Evolutionary conservation across 2,329 filamentous ascomycete species (phyloP).

Genomic region (Aureobasidium sp.): DNA sequence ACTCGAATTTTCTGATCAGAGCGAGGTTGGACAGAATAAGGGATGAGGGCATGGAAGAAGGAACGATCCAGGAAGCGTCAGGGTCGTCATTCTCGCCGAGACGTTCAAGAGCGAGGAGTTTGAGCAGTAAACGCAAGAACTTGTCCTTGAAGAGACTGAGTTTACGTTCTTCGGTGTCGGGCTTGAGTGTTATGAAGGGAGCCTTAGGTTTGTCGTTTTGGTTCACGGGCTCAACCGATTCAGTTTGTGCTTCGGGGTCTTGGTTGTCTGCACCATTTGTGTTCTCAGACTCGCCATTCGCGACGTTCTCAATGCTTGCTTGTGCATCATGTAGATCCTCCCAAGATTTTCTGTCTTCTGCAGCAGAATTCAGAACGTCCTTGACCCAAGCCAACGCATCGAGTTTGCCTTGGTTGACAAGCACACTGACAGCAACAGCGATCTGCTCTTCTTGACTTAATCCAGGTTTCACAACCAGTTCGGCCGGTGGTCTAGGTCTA

Average conservation of each 20-base stretch:
- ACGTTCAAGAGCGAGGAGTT: constrained; percentile 60
- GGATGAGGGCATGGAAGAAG: constrained; percentile 53
- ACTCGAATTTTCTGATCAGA: constrained; percentile 67
- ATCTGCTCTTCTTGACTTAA: constrained; percentile 59
- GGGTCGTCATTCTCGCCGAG: constrained; percentile 59
- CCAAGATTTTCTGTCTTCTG: constrained; percentile 68
- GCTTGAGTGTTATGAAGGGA: constrained; percentile 48
- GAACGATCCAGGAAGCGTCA: constrained; percentile 71
- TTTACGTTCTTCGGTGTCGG: constrained; percentile 57
- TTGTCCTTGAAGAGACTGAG: constrained; percentile 82
- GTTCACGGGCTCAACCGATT: not conserved
- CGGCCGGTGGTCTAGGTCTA: constrained; percentile 63
- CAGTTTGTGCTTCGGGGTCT: not conserved
- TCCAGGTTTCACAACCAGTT: constrained; percentile 71
- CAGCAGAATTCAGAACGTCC: constrained; percentile 56
- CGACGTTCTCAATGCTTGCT: constrained; percentile 24
- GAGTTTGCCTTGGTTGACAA: constrained; percentile 70
- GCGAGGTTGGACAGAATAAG: constrained; percentile 61
- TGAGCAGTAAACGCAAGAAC: constrained; percentile 77
- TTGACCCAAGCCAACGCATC: constrained; percentile 79
- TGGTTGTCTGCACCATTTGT: not conserved
- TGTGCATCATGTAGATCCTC: constrained; percentile 59
- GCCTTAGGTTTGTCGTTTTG: constrained; percentile 28
- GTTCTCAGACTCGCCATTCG: constrained; percentile 2
- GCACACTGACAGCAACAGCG: constrained; percentile 66